Percentiles rank a stretch among this genome's conserved stretches.
Evolutionary conservation across 495 filamentous ascomycete species (phyloP).

Genomic region (Penicillium cosmopolitanum): DNA sequence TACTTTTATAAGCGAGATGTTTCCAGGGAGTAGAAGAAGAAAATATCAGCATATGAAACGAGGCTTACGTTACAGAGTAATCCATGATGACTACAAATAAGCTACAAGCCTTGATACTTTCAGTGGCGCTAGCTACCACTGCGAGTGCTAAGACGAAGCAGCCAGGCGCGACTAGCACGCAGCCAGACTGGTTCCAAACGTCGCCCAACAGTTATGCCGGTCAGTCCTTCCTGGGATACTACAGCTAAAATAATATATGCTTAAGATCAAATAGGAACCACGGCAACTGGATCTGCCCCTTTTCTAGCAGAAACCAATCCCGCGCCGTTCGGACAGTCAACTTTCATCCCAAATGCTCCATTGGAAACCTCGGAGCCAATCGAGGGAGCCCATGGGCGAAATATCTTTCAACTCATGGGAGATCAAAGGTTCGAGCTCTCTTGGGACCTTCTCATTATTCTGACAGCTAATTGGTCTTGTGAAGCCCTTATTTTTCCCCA

Average conservation of each 20-base stretch:
- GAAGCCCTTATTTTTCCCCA: constrained; percentile 27
- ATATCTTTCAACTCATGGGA: constrained; percentile 61
- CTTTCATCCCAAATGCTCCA: constrained; percentile 57
- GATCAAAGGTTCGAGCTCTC: constrained; percentile 34
- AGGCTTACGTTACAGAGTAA: neutral
- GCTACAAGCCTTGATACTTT: constrained; percentile 2
- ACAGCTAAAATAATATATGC: neutral
- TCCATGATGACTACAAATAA: constrained; percentile 12
- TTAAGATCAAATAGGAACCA: constrained; percentile 48
- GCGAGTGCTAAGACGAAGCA: constrained; percentile 12
- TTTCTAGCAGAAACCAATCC: constrained; percentile 61
- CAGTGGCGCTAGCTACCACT: constrained; percentile 8
- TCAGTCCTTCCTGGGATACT: neutral
- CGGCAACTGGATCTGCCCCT: constrained; percentile 57
- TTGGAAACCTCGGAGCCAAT: constrained; percentile 62
- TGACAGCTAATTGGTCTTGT: neutral
- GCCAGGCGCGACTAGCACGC: constrained; percentile 12
- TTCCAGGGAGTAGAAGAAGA: neutral
- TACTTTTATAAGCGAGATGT: neutral
- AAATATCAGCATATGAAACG: neutral
- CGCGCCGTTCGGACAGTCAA: constrained; percentile 51
- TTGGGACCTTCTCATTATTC: neutral
- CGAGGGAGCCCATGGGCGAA: constrained; percentile 49
- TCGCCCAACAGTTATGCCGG: constrained; percentile 22
- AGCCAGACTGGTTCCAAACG: constrained; percentile 29